A percentile compares a stretch with the other conserved stretches of the same genome.
Evolutionary conservation across 495 filamentous ascomycete species (phyloP).

Genomic region (Pyronema omphalodes): DNA sequence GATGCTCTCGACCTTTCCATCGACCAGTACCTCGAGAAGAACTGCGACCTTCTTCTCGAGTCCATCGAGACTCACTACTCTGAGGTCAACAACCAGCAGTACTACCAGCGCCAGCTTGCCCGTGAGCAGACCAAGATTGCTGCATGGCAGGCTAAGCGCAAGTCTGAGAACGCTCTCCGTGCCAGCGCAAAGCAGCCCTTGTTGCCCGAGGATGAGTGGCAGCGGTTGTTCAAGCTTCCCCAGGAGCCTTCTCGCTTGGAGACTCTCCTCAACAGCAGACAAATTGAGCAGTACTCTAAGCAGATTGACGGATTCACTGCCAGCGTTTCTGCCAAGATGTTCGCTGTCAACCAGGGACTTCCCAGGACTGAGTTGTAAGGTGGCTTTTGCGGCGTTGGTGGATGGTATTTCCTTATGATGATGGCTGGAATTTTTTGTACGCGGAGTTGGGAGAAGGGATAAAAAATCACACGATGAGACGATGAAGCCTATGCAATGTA

Average conservation of each 20-base stretch:
- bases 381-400: background rate
- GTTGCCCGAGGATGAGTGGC: conserved; percentile 95
- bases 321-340: conserved; percentile 87
- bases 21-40: conserved; percentile 97
- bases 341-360: conserved; percentile 65
- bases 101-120: conserved; percentile 87
- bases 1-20: conserved; percentile 77
- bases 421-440: background rate
- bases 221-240: conserved; percentile 90
- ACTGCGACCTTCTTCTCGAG: conserved; percentile 84
- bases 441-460: background rate
- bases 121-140: conserved; percentile 94
- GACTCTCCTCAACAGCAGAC: conserved; percentile 75
- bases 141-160: conserved; percentile 87
- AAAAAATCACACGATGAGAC: background rate
- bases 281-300: conserved; percentile 95
- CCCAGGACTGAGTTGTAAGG: conserved; percentile 11
- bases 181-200: conserved; percentile 69
- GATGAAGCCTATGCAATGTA: background rate
- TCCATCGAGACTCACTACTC: conserved; percentile 95
- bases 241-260: conserved; percentile 83
- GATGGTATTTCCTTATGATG: background rate
- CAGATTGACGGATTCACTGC: conserved; percentile 96
- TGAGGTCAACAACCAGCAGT: conserved; percentile 96
- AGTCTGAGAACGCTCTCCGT: conserved; percentile 76